Evolutionary conservation across 805 yeast species (phyloP), one percentile per base, ranked within the genome.

Genomic region (Pichia membranifaciens): DNA sequence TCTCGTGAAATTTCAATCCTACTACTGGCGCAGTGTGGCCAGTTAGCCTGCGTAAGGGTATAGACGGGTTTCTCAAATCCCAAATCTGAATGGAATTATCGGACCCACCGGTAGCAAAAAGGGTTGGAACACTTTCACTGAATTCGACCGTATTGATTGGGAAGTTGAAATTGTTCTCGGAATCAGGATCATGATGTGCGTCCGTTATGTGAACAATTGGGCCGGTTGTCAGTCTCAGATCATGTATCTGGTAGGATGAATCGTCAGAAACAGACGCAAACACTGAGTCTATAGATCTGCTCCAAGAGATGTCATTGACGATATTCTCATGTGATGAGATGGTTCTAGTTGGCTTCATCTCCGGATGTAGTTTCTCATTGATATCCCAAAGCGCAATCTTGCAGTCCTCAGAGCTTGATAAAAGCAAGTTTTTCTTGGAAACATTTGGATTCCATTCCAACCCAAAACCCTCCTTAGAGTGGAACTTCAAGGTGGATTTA

Each of bases 191-290:
- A 3, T 66, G 67, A 54, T 78, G 83, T 1, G 79, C 80, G 41
- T 72, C 70, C 22, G 70, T 61, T 21, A 75, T 63, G 25, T 67
- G 67, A 47, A 81, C 69, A 4, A 74, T 71, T 3, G 81, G 76
- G 5, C 50, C 54, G 12, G 57, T 55, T 5, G 65, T 44, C 17
- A 48, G 43, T 57, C 88, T 72, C 18, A 72, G 65, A 58, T 84
- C 91, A 52, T 76, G 79, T 34, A 88, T 67, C 43, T 80, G 81
- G 20, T 85, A 65, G 1, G 79, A 62, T 42, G 69, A 69, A 58
- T 84, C 89, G 60, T 86, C 95, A 28, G 87, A 71, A 5, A 77
- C 89, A 3, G 91, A 79, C 1, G 82, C 91, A 55, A 87, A 76
- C 28, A 84, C 46, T 25, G 69, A 57, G 47, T 69, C 62, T 33